phyloP scores from a whole-genome alignment of 495 filamentous ascomycete species.

The Staphylotrichum tortipilum region DNA sequence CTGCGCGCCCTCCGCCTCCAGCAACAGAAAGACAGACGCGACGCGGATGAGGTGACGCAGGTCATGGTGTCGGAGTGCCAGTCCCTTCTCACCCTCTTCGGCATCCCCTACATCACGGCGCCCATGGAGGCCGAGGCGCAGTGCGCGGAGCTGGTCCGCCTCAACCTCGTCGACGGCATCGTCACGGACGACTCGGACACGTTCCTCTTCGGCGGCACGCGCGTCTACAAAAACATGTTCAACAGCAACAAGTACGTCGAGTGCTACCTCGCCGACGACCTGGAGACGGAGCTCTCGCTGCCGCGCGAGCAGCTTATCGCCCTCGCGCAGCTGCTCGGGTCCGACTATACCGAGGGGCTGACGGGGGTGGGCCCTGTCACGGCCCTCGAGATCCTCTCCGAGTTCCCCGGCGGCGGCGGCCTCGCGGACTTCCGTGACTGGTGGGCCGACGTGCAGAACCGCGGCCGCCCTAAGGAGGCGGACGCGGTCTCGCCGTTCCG shows the following conservation, averaged over 20 bases:
- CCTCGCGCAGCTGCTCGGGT: conserved; percentile 81
- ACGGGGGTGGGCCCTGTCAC: conserved; percentile 87
- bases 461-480: conserved; percentile 39
- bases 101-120: conserved; percentile 90
- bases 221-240: conserved; percentile 99
- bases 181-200: conserved; percentile 97
- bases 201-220: conserved; percentile 93
- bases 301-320: conserved; percentile 74
- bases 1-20: conserved; percentile 79
- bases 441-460: conserved; percentile 71
- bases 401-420: conserved; percentile 56
- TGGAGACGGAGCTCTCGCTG: conserved; percentile 83
- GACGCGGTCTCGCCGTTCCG: conserved; percentile 55
- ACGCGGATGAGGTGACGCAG: conserved; percentile 90
- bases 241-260: conserved; percentile 95
- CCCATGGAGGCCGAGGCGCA: conserved; percentile 99
- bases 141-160: conserved; percentile 78
- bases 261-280: conserved; percentile 80
- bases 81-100: conserved; percentile 80
- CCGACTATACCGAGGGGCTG: conserved; percentile 90
- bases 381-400: conserved; percentile 84
- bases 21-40: conserved; percentile 89
- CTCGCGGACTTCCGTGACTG: conserved; percentile 68
- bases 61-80: conserved; percentile 95
- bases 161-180: conserved; percentile 90